Percentiles rank a stretch among this genome's conserved stretches.
Evolutionary conservation across 768 basidiomycete species (phyloP).

Genomic region (Mycena amicta): DNA sequence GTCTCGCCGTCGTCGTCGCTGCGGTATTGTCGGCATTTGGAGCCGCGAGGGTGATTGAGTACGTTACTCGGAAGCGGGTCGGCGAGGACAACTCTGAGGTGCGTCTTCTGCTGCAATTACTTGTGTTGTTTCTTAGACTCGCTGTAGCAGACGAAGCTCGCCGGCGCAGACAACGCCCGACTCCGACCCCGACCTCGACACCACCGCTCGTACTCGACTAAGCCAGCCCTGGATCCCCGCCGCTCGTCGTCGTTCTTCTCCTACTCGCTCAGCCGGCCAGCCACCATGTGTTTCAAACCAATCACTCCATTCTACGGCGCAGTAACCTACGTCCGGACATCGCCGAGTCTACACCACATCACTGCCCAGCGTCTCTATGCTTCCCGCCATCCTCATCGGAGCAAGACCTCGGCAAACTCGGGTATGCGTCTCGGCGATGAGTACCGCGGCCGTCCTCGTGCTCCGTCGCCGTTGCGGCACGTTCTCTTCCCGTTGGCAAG

Average conservation of each 20-base stretch:
- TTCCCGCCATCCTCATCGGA: not conserved
- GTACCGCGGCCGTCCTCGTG: not conserved
- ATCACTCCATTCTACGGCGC: not conserved
- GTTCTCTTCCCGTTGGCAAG: not conserved
- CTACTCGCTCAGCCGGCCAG: not conserved
- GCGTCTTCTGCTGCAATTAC: too few relatives aligned
- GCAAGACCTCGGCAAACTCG: not conserved
- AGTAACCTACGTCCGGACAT: not conserved
- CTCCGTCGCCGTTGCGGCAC: not conserved
- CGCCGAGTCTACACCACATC: constrained; percentile 1
- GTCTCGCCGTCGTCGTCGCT: not conserved
- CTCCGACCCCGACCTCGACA: too few relatives aligned
- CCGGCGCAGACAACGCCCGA: not conserved
- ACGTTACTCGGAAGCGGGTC: not conserved
- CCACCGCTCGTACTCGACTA: too few relatives aligned
- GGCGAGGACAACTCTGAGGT: too few relatives aligned
- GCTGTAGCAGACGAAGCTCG: not conserved
- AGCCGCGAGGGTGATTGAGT: not conserved
- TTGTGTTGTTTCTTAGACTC: too few relatives aligned
- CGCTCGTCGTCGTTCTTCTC: not conserved
- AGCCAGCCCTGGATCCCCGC: not conserved
- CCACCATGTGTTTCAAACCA: not conserved
- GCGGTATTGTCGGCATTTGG: not conserved
- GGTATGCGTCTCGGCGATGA: not conserved
- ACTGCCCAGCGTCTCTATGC: constrained; percentile 1